Evolutionary conservation across 352 stramenopile genomes (phyloP).

Genomic region (Elongisporangium anandrum): DNA sequence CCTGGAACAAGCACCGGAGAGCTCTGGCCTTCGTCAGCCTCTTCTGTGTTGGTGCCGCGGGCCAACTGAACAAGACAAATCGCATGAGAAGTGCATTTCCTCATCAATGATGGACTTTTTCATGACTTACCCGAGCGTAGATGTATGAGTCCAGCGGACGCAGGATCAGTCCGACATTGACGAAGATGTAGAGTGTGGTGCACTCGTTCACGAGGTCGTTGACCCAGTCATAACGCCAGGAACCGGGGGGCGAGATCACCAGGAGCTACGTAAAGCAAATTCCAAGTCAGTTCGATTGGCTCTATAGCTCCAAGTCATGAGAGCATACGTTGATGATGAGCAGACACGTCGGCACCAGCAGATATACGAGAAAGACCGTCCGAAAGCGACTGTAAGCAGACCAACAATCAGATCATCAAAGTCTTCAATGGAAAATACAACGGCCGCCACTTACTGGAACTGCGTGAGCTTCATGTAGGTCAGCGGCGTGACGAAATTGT

Average conservation of each 20-base stretch:
- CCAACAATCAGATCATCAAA: background rate
- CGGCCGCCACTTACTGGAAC: conserved; percentile 34
- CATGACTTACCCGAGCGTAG: conserved; percentile 26
- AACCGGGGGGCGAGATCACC: conserved; percentile 45
- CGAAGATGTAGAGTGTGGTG: conserved; percentile 39
- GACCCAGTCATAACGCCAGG: conserved; percentile 60
- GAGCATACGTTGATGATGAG: conserved; percentile 46
- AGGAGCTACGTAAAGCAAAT: conserved; percentile 24
- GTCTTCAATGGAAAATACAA: background rate
- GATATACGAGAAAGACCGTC: conserved; percentile 46
- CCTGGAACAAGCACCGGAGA: no score
- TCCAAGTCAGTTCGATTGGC: conserved; percentile 1
- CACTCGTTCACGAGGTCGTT: conserved; percentile 45
- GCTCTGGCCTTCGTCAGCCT: no score
- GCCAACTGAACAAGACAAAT: no score
- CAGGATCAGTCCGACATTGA: conserved; percentile 32
- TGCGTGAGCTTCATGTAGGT: conserved; percentile 74
- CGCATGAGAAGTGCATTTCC: no score
- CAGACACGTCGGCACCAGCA: conserved; percentile 49
- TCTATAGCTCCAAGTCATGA: conserved; percentile 7
- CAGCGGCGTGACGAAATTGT: conserved; percentile 47
- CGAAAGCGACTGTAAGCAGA: conserved; percentile 39
- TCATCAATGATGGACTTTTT: no score
- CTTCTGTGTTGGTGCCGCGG: no score
- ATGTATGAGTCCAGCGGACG: conserved; percentile 49